Evolutionary conservation across 2,329 filamentous ascomycete species (phyloP), one percentile per base, ranked within the genome.

Genomic region (Boeremia lycopersici): DNA sequence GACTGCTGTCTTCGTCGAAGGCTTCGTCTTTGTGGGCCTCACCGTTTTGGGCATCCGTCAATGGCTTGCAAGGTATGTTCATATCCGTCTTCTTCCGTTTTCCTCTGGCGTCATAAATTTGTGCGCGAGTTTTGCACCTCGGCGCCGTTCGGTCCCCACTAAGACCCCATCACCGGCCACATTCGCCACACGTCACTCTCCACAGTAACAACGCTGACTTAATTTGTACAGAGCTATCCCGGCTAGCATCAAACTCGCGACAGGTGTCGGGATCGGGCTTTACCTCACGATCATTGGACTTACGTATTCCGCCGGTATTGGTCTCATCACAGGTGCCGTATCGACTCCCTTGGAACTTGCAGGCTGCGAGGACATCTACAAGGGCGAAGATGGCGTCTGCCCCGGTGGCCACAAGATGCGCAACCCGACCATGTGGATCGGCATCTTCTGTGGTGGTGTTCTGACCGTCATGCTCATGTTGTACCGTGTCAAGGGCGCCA

Each of bases 1-100:
- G 33, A 95, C 91, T 4, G 91, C 91, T 48, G 91, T 95, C 62
- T 96, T 96, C 71, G 88, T 95, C 12, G 91, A 96, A 74, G 91
- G 91, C 33, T 90, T 89, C 73, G 87, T 96, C 58, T 96, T 96
- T 76, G 85, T 96, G 45, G 89, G 79, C 3, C 82, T 96, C 35
- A 91, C 91, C 1, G 74, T 89, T 9, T 85, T 87, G 1, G 87
- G 87, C 17, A 85, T 90, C 81, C 84, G 88, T 6, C 88, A 90
- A 70, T 90, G 88, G 88, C 81, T 90, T 53, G 68, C 68, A 48
- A 63, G 64, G 64, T 67, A 58, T 44, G 64, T 44, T 46, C 26
- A 23, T 29, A 47, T 48, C 34, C 25, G 38, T 44, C 26, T 48
- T 56, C 31, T 44, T 48, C 28, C 28, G 26, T 40, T 52, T 52